Evolutionary conservation across 2,329 filamentous ascomycete genomes (phyloP).

Genomic region (Tolypocladium tundrense): DNA sequence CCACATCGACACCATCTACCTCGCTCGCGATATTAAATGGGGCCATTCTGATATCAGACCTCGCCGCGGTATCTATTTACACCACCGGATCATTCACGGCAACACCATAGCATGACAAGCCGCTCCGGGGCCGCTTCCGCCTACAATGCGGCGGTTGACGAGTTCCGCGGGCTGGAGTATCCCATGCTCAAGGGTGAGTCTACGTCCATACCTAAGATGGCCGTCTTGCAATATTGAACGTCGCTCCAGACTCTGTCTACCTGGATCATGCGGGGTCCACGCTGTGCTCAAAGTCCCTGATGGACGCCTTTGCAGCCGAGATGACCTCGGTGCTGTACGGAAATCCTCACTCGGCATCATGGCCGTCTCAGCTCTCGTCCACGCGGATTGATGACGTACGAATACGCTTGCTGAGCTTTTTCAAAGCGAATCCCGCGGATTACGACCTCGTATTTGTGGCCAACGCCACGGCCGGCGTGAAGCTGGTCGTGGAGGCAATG

Average conservation of each 20-base stretch:
- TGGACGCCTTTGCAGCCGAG: constrained; percentile 70
- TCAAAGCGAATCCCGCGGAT: constrained; percentile 68
- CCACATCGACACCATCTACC: not conserved
- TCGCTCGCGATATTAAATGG: not conserved
- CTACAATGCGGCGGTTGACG: constrained; percentile 52
- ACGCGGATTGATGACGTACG: constrained; percentile 67
- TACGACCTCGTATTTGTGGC: constrained; percentile 88
- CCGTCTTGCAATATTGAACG: not conserved
- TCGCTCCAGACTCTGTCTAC: constrained; percentile 55
- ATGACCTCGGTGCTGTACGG: constrained; percentile 73
- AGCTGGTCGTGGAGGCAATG: constrained; percentile 72
- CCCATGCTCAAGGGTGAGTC: constrained; percentile 56
- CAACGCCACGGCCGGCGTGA: constrained; percentile 86
- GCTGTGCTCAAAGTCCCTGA: constrained; percentile 65
- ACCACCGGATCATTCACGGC: not conserved
- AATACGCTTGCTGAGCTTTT: constrained; percentile 60
- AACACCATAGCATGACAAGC: not conserved
- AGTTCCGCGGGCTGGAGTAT: constrained; percentile 49
- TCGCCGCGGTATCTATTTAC: not conserved
- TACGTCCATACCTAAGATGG: not conserved
- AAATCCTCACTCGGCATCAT: constrained; percentile 83
- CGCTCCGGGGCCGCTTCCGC: constrained; percentile 21
- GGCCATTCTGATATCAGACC: not conserved
- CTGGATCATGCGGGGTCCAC: constrained; percentile 97
- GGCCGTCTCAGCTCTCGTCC: constrained; percentile 68